Percentiles rank a stretch among this genome's conserved stretches.
Evolutionary conservation across 2,329 filamentous ascomycete genomes (phyloP).

Genomic region (Metarhizium guizhouense): DNA sequence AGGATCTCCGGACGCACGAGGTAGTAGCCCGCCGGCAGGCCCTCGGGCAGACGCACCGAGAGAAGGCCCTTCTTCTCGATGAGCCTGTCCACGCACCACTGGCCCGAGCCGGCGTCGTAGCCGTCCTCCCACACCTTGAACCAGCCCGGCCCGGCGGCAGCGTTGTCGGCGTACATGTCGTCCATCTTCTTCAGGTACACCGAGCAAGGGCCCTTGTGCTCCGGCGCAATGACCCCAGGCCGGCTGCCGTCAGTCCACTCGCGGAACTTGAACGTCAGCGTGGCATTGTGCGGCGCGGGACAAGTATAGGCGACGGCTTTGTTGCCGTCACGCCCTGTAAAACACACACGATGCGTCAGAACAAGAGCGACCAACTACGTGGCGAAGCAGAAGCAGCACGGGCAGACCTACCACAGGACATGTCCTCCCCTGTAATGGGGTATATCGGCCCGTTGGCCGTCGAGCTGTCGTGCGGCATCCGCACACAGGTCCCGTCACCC

Average conservation of each 20-base stretch:
- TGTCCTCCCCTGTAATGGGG: slow-evolving; percentile 47
- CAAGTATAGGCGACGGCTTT: slow-evolving; percentile 39
- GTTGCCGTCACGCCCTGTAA: slow-evolving; percentile 33
- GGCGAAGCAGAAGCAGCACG: not conserved
- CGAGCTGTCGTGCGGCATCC: slow-evolving; percentile 47
- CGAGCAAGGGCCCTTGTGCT: slow-evolving; percentile 60
- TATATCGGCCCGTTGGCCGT: slow-evolving; percentile 49
- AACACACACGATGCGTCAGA: not conserved
- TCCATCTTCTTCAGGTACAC: slow-evolving; percentile 65
- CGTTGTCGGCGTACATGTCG: slow-evolving; percentile 41
- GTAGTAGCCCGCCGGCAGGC: slow-evolving; percentile 57
- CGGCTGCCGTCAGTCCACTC: slow-evolving; percentile 45
- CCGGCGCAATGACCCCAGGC: slow-evolving; percentile 47
- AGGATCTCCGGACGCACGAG: slow-evolving; percentile 64
- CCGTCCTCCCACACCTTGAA: slow-evolving; percentile 70
- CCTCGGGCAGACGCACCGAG: slow-evolving; percentile 50
- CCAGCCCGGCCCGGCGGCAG: slow-evolving; percentile 55
- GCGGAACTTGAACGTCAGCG: slow-evolving; percentile 59
- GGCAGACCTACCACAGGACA: slow-evolving; percentile 56
- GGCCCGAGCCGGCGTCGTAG: slow-evolving; percentile 42
- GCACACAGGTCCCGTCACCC: slow-evolving; percentile 63
- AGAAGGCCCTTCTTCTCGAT: slow-evolving; percentile 56
- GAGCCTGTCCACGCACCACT: slow-evolving; percentile 65
- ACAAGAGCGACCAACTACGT: not conserved
- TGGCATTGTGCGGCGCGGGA: slow-evolving; percentile 40